These are phyloP conservation scores for Trichoderma sp. DNA, from an alignment of 2,329 filamentous ascomycete genomes.

Conservation along the genomic window DNA sequence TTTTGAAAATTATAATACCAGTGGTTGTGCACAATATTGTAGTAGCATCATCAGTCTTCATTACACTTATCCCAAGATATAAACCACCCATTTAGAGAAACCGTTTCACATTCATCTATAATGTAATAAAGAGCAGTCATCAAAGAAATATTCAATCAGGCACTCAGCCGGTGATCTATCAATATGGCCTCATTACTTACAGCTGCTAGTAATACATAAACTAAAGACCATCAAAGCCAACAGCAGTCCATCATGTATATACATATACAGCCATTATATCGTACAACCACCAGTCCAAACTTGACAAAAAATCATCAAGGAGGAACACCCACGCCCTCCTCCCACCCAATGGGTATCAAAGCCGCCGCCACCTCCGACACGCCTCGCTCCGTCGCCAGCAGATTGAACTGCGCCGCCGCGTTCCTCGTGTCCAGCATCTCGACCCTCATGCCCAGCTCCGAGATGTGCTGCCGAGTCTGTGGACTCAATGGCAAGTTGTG, in stretches of 20 bases:
- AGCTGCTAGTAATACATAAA: not conserved
- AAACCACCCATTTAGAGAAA: no score
- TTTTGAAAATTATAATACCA: not conserved
- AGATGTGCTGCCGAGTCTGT: conserved; percentile 70
- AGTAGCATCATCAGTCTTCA: not conserved
- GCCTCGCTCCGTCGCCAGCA: conserved; percentile 91
- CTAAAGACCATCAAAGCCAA: not conserved
- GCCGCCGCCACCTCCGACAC: conserved; percentile 83
- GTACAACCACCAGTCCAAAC: not conserved
- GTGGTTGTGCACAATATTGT: not conserved
- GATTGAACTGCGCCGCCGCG: conserved; percentile 90
- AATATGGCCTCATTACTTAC: not conserved
- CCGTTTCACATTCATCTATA: not conserved
- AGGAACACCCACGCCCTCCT: conserved; percentile 48
- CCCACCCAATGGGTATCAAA: conserved; percentile 83
- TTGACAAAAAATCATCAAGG: conserved; percentile 3
- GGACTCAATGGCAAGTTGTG: conserved; percentile 76
- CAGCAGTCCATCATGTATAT: not conserved
- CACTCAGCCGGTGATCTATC: not conserved
- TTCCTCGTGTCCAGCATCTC: conserved; percentile 93
- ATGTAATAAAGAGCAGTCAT: not conserved
- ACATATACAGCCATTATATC: not conserved
- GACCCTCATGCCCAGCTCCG: conserved; percentile 76
- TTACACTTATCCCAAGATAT: not conserved
- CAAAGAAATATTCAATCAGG: not conserved